Percentiles rank a stretch among this genome's conserved stretches.
phyloP scores from a whole-genome alignment of 805 yeast genomes.

The Zygoascus bituminiphila region DNA sequence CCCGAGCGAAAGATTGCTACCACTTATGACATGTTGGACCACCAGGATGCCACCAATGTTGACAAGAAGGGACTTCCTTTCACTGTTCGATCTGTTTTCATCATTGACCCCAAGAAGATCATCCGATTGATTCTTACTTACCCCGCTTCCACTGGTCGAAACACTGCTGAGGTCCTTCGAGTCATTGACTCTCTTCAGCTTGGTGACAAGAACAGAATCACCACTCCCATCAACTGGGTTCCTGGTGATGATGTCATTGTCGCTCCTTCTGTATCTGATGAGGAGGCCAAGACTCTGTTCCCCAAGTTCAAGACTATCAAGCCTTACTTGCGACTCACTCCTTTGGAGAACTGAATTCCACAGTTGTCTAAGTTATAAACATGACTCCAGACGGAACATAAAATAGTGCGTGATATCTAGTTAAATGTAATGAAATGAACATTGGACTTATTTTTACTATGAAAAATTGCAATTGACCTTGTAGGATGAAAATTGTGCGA shows the following conservation, averaged over 20 bases:
- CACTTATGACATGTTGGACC: slow-evolving; percentile 81
- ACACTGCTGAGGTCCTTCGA: slow-evolving; percentile 88
- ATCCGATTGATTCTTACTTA: slow-evolving; percentile 80
- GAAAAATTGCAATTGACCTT: too few species aligned
- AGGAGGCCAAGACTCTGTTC: slow-evolving; percentile 74
- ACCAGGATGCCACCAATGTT: slow-evolving; percentile 73
- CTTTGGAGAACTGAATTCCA: slow-evolving; percentile 18
- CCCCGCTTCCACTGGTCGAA: slow-evolving; percentile 94
- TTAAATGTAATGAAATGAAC: not conserved
- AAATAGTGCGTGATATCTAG: not conserved
- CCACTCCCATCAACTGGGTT: slow-evolving; percentile 91
- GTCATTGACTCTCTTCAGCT: slow-evolving; percentile 84
- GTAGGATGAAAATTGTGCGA: too few species aligned
- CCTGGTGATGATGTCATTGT: slow-evolving; percentile 90
- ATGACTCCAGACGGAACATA: not conserved
- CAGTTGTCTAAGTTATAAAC: not conserved
- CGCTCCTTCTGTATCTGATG: slow-evolving; percentile 81
- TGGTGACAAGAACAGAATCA: slow-evolving; percentile 79
- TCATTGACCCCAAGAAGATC: slow-evolving; percentile 88
- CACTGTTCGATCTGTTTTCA: slow-evolving; percentile 88
- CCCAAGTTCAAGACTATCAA: slow-evolving; percentile 84
- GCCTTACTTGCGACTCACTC: slow-evolving; percentile 81
- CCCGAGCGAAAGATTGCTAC: slow-evolving; percentile 75
- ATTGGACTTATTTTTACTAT: too few species aligned
- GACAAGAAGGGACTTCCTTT: slow-evolving; percentile 65